These are phyloP conservation scores for Cladophialophora exuberans DNA, from an alignment of 2,329 filamentous ascomycete species.

Conservation along the genomic window DNA sequence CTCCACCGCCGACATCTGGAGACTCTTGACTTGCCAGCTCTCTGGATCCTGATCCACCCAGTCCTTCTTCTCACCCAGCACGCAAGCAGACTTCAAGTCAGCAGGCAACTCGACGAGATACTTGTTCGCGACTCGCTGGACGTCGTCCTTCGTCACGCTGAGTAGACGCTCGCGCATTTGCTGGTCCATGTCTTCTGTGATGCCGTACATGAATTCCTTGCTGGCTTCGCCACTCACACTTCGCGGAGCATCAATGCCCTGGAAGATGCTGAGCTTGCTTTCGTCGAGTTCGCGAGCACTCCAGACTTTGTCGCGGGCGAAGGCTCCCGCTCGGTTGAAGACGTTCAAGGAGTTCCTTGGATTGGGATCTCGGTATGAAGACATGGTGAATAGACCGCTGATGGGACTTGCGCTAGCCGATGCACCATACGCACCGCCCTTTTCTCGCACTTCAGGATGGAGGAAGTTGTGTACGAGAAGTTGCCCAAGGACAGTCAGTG, in stretches of 20 bases:
- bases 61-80: conserved; percentile 81
- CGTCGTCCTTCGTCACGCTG: conserved; percentile 80
- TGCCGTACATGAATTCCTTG: conserved; percentile 78
- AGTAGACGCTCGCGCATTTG: conserved; percentile 79
- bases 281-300: conserved; percentile 86
- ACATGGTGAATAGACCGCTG: conserved; percentile 88
- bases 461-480: conserved; percentile 95
- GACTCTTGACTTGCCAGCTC: conserved; percentile 25
- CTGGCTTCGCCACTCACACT: conserved; percentile 88
- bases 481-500: conserved; percentile 85
- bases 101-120: conserved; percentile 73
- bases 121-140: conserved; percentile 77
- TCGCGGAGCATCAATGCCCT: conserved; percentile 83
- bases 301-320: conserved; percentile 82
- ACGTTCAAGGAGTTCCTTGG: conserved; percentile 84
- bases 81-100: conserved; percentile 64
- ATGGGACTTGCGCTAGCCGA: conserved; percentile 81
- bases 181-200: conserved; percentile 89
- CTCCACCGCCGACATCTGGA: conserved; percentile 31
- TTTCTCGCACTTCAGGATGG: conserved; percentile 96
- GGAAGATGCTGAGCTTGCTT: conserved; percentile 93
- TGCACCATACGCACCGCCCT: conserved; percentile 93
- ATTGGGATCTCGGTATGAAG: conserved; percentile 95
- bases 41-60: conserved; percentile 48
- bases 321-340: conserved; percentile 79